Evolutionary conservation across 1,284 basidiomycete species (phyloP), one percentile per base, ranked within the genome.

Genomic region (Austroboletus olivaceoglutinosus): DNA sequence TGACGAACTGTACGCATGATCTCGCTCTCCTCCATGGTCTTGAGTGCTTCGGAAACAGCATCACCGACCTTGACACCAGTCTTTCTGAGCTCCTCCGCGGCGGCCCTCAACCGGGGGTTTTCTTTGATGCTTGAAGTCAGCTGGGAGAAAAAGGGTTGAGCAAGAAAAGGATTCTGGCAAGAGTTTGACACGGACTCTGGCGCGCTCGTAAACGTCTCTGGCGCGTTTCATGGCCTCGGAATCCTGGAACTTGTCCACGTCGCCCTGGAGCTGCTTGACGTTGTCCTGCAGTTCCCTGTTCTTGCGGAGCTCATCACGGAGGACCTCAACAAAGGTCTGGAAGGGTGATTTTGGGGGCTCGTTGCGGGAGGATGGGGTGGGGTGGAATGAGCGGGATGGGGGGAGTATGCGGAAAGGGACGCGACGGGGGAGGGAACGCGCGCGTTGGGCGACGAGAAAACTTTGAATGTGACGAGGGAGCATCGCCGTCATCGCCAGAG

Each of bases 241-340:
- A 69, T 99, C 96, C 74, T 97, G 95, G 47, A 98, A 74, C 73
- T 98, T 98, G 74, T 93, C 91, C 34, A 97, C 96, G 70, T 98
- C 93, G 59, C 97, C 97, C 72, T 96, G 92, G 29, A 99, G 81
- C 73, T 97, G 93, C 74, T 93, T 94, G 52, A 98, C 89, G 72
- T 96, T 97, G 45, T 98, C 93, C 73, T 97, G 93, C 50, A 97
- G 78, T 68, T 96, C 95, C 60, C 93, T 79, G 68, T 93, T 96
- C 79, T 98, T 98, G 68, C 83, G 79, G 43, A 99, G 75, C 73
- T 99, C 96, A 53, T 97, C 93, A 59, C 81, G 84, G 48, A 99
- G 78, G 21, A 96, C 94, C 41, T 98, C 91, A 16, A 98, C 93
- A 59, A 99, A 99, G 2, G 92, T 95, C 70, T 92, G 87, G 68